Base-by-base conservation (phyloP, 2,329 filamentous ascomycete genomes). In the Pseudocercospora eumusae region DNA sequence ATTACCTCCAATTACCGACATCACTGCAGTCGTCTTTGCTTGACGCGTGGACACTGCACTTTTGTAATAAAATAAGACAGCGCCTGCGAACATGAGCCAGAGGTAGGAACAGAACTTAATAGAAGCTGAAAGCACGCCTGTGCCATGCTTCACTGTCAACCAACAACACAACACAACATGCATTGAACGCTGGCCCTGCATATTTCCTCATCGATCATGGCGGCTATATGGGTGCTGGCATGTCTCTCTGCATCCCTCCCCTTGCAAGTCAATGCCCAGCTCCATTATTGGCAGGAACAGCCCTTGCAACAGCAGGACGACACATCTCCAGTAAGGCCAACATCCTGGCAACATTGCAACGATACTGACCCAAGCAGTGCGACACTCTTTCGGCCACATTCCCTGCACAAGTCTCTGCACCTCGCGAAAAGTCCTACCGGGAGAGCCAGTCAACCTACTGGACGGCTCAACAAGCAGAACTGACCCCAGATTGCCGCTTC, bases 401-500 rank as follows among this genome's bases (percentile, higher is more conserved):
- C 52, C 59, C 59, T 3, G 54, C 42, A 4, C 54, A 57, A 23
- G 65, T 67, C 7, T 33, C 56, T 25, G 42, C 28, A 20, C 47
- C 60, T 20, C 45, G 49, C 28, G 50, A 61, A 13, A 57, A 60
- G 40, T 33, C 53, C 11, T 63, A 66, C 27, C 28, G 20, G 8
- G 44, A 59, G 25, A 59, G 57, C 23, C 62, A 59, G 31, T 31
- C 45, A 11, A 15, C 25, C 10, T 64, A 64, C 36, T 64, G 64
- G 64, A 55, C 62, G 4, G 45, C 53, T 21, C 59, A 64, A 36
- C 65, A 64, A 45, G 42, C 36, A 27, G 59, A 60, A 11, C 49
- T 64, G 44, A 27, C 31, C 18, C 63, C 63, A 11, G 21, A 57
- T 33, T 67, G 65, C 56, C 63, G 63, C 31, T 67, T 67, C 61